Evolutionary conservation across 345 rosid genomes (phyloP), one percentile per base, ranked within the genome.

Genomic region (Sonneratia alba): DNA sequence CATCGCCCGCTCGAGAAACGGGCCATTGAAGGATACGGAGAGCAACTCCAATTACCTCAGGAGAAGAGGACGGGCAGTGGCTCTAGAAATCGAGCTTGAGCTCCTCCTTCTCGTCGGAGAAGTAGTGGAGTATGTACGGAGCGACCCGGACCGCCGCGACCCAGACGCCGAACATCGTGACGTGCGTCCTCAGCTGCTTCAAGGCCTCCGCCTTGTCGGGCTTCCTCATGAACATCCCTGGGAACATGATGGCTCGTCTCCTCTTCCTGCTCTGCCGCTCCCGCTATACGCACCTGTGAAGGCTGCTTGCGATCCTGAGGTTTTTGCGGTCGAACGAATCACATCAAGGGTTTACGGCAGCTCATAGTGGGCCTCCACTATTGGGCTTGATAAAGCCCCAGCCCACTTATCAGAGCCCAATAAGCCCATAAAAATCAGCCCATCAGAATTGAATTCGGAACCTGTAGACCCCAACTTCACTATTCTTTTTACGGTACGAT

Each of bases 151-250:
- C 42, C 56, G 75, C 85, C 7, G 82, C 87, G 67, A 80, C 87
- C 92, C 90, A 91, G 43, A 71, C 78, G 16, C 86, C 86, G 79
- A 93, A 93, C 79, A 89, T 73, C 27, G 84, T 83, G 8, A 55
- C 87, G 48, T 93, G 94, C 1, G 73, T 16, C 76, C 77, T 81
- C 8, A 91, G 81, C 90, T 93, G 85, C 86, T 87, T 93, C 86
- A 91, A 80, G 66, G 96, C 98, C 78, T 62, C 89, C 49, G 81
- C 89, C 84, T 91, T 91, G 83, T 89, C 94, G 36, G 96, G 96
- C 76, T 93, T 89, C 24, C 83, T 76, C 91, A 83, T 75, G 68
- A 93, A 87, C 93, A 89, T 87, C 32, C 90, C 92, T 10, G 92
- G 91, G 84, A 93, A 93, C 98, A 93, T 93, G 75, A 12, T 67